Conservation (phyloP, 306 rosid genomes). For the Chamaecrista fasciculata region DNA sequence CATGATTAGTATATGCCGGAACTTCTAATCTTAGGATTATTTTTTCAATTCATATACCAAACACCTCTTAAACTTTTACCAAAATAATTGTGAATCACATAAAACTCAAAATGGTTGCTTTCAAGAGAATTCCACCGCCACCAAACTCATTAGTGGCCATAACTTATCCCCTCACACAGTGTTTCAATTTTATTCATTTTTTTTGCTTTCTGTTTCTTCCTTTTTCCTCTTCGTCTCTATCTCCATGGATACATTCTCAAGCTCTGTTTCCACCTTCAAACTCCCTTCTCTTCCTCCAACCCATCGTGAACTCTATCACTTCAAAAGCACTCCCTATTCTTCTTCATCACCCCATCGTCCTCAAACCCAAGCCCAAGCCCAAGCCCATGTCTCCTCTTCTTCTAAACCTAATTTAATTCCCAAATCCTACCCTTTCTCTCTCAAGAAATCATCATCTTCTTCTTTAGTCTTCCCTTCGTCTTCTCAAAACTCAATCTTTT, state of each 20-base stretch:
- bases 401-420: conserved; percentile 31
- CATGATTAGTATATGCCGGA: too few species aligned
- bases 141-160: background rate
- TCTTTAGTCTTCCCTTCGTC: conserved; percentile 29
- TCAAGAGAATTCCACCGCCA: background rate
- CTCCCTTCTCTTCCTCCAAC: conserved; percentile 38
- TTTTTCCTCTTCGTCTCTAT: background rate
- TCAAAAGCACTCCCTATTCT: conserved; percentile 36
- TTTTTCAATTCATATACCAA: too few species aligned
- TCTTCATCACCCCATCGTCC: conserved; percentile 29
- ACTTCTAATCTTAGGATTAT: too few species aligned
- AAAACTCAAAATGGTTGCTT: background rate
- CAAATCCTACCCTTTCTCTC: conserved; percentile 42
- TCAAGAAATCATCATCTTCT: conserved; percentile 29
- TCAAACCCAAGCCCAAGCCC: conserved; percentile 27
- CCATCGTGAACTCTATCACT: conserved; percentile 45
- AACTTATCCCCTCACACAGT: background rate
- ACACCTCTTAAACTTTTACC: too few species aligned
- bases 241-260: conserved; percentile 67
- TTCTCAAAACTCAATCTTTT: conserved; percentile 23
- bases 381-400: conserved; percentile 37
- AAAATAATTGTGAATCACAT: background rate
- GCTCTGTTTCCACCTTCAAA: conserved; percentile 62
- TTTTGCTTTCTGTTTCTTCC: background rate
- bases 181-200: too few species aligned